Evolutionary conservation across 805 yeast genomes (phyloP), one percentile per base, ranked within the genome.

Genomic region (Candida tallmaniae): DNA sequence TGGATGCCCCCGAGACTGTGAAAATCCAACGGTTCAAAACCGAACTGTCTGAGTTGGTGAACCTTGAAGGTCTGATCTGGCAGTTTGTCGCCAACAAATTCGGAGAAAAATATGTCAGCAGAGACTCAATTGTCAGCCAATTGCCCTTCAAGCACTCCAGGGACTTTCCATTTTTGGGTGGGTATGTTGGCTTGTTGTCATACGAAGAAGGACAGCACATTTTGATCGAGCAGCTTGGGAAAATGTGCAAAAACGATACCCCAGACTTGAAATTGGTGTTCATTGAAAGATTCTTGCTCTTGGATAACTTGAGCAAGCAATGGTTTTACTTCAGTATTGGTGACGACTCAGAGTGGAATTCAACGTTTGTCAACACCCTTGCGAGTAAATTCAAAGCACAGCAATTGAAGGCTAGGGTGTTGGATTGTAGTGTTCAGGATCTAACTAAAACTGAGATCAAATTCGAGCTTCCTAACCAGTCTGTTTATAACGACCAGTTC

Each of bases 91-190:
- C 83, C 0, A 35, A 52, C 1, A 67, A 56, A 30, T 76, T 83
- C 78, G 46, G 58, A 6, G 36, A 49, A 5, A 47, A 49, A 35
- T 55, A 59, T 25, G 57, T 60, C 29, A 49, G 64, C 2, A 53
- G 69, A 35, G 45, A 41, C 0, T 30, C 45, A 0, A 47, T 71
- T n/a, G 40, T 49, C 12, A 31, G 38, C 5, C 35, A 42, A 13
- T 33, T 52, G 4, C 44, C 47, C 2, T 29, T 38, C 6, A 27
- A 40, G 14, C 52, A 49, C 23, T 18, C 40, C 3, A 45, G 63
- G 6, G 58, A 62, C 0, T 60, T 86, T 13, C 95, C 96, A 1
- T 93, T 93, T 48, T 62, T 78, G 37, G 97, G 98, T n/a, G 99
- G 99, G 0, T 68, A 85, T 21, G 65, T 89, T 35, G 99, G 99